Base-by-base conservation (phyloP, 768 basidiomycete species). In the Sistotremastrum suecicum region DNA sequence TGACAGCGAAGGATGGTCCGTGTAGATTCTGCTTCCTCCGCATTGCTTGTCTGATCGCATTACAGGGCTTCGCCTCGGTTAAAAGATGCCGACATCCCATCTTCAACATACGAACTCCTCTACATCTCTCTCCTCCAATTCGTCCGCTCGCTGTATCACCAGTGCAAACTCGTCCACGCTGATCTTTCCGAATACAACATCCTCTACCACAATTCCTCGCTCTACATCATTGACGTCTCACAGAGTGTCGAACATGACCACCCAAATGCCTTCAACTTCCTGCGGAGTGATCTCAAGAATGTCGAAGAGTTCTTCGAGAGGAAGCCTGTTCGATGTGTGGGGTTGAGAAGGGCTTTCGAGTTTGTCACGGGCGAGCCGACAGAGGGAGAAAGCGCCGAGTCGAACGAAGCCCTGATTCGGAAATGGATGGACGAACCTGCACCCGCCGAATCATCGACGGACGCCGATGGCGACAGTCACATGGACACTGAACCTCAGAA, bases 241-340 rank as follows among this genome's bases (percentile, higher is more conserved):
- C 95, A 99, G 60, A 92, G 89, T 51, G 92, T 99, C 34, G 95
- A 99, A 56, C 92, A 97, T 58, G 94, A 98, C 61, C 95, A 99
- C 55, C 95, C 94, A 0, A 71, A 83, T 31, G 89, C 95, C 0
- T 97, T 91, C 59, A 94, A 99, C 62, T 99, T 99, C 64, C 71
- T 99, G 35, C 80, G 92, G 30, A 79, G 72, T 39, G 95, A 99
- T 61, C 74, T 99, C 42, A 80, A 78, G 54, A 98, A 99, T 59
- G 70, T 91, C 38, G 90, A 95, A 49, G 92, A 91, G 34, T 99
- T 85, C 62, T 99, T 97, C 60, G 71, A 74, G 4, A 69, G 78
- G 51, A 71, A 78, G 12, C 87, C 84, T 0, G 82, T 87, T 42
- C 64, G 57, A 44, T 80, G 81, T 51, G 67, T 99, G 29, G 91